Conservation (phyloP, 148 eudicot species). For the Vaccinium vitisidaea region DNA sequence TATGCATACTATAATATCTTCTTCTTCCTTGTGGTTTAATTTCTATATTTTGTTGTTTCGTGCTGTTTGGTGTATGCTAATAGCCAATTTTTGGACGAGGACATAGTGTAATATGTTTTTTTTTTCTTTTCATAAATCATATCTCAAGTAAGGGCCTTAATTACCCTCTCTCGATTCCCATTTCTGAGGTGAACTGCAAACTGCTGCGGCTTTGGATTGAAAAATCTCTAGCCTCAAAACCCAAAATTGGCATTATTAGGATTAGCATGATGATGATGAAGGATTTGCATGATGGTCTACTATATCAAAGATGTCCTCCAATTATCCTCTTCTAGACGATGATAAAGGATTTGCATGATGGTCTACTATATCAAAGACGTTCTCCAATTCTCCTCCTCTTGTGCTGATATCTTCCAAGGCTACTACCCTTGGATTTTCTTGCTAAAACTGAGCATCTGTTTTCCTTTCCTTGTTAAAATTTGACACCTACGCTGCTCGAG, state of each 20-base stretch:
- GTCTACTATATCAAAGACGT: not conserved
- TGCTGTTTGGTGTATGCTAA: not conserved
- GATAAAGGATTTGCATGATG: not conserved
- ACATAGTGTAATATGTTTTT: not conserved
- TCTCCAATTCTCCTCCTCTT: not conserved
- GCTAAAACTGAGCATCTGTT: not conserved
- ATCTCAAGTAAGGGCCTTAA: not conserved
- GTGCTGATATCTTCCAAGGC: not conserved
- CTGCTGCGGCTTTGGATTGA: not conserved
- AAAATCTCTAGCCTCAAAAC: not conserved
- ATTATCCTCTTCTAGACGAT: not conserved
- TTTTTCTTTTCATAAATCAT: not conserved
- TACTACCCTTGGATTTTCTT: not conserved
- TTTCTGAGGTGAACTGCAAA: not conserved
- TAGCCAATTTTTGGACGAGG: not conserved
- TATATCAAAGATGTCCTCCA: not conserved
- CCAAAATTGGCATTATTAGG: not conserved
- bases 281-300: not conserved
- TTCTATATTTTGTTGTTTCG: not conserved
- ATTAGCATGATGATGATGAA: not conserved
- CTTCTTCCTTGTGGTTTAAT: not conserved
- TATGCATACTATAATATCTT: too few relatives aligned
- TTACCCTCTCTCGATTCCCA: not conserved
- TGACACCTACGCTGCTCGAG: not conserved
- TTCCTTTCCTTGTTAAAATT: not conserved